Evolutionary conservation across 2,329 filamentous ascomycete genomes (phyloP).

Genomic region (Cadophora luteo-olivacea): DNA sequence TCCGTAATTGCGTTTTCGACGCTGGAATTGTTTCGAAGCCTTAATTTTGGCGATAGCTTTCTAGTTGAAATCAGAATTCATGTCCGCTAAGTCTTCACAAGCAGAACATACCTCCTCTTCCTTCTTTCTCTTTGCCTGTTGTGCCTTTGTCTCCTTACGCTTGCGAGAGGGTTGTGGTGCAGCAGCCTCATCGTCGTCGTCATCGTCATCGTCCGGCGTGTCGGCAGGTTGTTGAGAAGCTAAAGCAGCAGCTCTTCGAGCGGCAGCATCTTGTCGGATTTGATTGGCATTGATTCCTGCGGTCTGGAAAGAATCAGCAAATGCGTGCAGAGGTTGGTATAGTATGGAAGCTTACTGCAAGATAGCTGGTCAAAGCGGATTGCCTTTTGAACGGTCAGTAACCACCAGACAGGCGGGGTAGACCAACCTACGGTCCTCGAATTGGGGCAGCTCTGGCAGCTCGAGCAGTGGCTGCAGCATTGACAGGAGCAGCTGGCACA

Average conservation of each 20-base stretch:
- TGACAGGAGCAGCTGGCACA: conserved; percentile 12
- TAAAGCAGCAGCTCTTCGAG: conserved; percentile 51
- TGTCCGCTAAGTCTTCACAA: not conserved
- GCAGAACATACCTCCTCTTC: conserved; percentile 49
- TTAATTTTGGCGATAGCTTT: conserved; percentile 67
- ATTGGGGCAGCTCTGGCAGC: conserved; percentile 33
- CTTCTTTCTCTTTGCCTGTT: conserved; percentile 43
- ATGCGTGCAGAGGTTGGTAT: conserved; percentile 27
- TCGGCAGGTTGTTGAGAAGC: conserved; percentile 38
- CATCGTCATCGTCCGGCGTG: conserved; percentile 30
- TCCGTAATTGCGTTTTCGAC: conserved; percentile 52
- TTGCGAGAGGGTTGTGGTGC: conserved; percentile 42
- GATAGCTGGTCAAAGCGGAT: conserved; percentile 71
- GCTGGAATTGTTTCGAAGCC: conserved; percentile 63
- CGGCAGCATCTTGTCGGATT: conserved; percentile 58
- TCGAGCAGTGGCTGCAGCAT: conserved; percentile 23
- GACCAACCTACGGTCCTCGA: conserved; percentile 41
- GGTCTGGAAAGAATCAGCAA: conserved; percentile 61
- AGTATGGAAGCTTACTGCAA: conserved; percentile 58
- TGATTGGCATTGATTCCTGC: conserved; percentile 73
- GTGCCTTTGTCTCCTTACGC: conserved; percentile 40
- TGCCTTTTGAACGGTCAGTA: conserved; percentile 49
- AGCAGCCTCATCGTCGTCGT: conserved; percentile 27
- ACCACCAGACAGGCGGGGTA: not conserved
- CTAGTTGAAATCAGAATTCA: conserved; percentile 42